Evolutionary conservation across 2,329 filamentous ascomycete genomes (phyloP).

Genomic region (Lachnellula suecica): DNA sequence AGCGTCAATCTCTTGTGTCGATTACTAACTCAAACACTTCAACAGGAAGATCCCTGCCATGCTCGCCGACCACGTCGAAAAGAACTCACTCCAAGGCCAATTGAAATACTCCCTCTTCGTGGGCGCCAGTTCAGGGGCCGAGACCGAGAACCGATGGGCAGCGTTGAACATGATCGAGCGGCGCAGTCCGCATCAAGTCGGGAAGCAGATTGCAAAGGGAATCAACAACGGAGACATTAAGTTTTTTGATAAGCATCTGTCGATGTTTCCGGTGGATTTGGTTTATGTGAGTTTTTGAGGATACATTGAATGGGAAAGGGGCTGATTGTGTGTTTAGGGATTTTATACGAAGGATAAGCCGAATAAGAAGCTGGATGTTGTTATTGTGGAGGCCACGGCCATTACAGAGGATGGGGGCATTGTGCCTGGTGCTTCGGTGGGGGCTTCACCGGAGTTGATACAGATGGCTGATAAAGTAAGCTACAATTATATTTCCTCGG

Average conservation of each 20-base stretch:
- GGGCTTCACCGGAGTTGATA: constrained; percentile 80
- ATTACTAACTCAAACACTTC: no score
- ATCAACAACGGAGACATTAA: constrained; percentile 88
- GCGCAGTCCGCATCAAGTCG: constrained; percentile 82
- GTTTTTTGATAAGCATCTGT: constrained; percentile 92
- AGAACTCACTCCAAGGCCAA: constrained; percentile 80
- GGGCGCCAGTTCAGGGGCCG: constrained; percentile 83
- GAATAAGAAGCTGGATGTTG: constrained; percentile 73
- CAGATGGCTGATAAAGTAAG: constrained; percentile 83
- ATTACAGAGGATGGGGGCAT: constrained; percentile 89
- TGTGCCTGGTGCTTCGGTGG: constrained; percentile 82
- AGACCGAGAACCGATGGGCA: constrained; percentile 90
- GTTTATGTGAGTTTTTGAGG: constrained; percentile 60
- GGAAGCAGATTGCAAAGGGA: constrained; percentile 85
- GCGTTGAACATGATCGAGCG: constrained; percentile 85
- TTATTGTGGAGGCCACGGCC: constrained; percentile 80
- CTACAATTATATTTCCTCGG: no score
- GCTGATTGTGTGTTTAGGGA: constrained; percentile 45
- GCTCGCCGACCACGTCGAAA: constrained; percentile 84
- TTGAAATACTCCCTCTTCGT: constrained; percentile 86
- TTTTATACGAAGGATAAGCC: constrained; percentile 81
- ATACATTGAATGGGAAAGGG: not conserved
- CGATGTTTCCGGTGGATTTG: constrained; percentile 86
- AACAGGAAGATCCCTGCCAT: constrained; percentile 77
- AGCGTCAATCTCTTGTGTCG: no score